Conservation (phyloP, 495 filamentous ascomycete species). For the Penicillium cinerascens region DNA sequence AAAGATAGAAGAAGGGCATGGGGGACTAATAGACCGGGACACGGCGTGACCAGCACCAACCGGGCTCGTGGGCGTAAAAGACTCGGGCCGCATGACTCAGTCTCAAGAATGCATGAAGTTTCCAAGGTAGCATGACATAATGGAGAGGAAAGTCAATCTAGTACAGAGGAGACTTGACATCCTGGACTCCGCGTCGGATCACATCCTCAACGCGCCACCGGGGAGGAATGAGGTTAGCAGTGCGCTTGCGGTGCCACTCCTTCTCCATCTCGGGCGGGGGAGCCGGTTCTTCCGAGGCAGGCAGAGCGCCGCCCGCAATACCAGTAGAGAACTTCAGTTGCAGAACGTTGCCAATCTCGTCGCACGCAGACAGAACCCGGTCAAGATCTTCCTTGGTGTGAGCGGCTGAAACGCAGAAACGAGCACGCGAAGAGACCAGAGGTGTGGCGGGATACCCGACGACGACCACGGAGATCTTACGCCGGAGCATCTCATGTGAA, state of each 20-base stretch:
- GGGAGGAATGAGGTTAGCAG: conserved; percentile 58
- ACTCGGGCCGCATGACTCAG: conserved; percentile 14
- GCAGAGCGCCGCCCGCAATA: conserved; percentile 79
- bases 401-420: conserved; percentile 92
- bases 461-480: conserved; percentile 97
- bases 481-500: conserved; percentile 94
- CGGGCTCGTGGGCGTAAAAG: conserved; percentile 25
- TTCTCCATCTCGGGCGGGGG: conserved; percentile 70
- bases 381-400: conserved; percentile 99
- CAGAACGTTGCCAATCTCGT: conserved; percentile 86
- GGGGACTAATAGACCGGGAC: conserved; percentile 23
- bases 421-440: conserved; percentile 85
- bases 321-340: conserved; percentile 98
- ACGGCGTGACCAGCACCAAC: conserved; percentile 43
- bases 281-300: conserved; percentile 63
- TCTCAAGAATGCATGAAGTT: conserved; percentile 10
- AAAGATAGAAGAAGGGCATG: not conserved
- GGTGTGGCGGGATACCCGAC: conserved; percentile 98
- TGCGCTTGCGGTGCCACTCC: conserved; percentile 48
- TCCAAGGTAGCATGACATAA: conserved; percentile 19
- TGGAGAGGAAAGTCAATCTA: conserved; percentile 18
- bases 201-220: conserved; percentile 82
- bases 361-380: conserved; percentile 81
- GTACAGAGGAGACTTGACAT: conserved; percentile 66
- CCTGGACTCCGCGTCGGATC: conserved; percentile 70